These are phyloP conservation scores for Paramyrothecium sp. DNA, from an alignment of 2,329 filamentous ascomycete genomes.

Conservation along the genomic window DNA sequence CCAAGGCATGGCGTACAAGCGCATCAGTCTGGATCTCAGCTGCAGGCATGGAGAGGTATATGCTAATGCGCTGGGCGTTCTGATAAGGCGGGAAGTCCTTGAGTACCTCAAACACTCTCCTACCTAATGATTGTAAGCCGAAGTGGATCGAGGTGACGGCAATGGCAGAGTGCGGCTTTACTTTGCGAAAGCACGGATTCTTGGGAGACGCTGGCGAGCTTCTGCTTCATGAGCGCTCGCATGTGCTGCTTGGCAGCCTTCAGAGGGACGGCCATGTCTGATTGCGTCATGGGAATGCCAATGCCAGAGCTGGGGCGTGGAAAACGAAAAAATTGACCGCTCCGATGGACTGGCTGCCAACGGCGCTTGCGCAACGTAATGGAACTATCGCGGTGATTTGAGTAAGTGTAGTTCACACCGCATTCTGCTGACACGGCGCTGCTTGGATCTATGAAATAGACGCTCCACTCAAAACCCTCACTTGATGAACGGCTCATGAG, in stretches of 20 bases:
- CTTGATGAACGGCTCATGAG: background rate
- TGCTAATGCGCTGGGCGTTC: constrained; percentile 71
- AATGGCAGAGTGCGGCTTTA: constrained; percentile 40
- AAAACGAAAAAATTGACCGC: no score
- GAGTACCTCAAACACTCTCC: constrained; percentile 62
- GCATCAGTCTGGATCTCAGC: constrained; percentile 82
- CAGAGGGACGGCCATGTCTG: constrained; percentile 51
- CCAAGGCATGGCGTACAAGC: constrained; percentile 80
- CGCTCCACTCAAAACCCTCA: background rate
- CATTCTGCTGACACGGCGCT: no score
- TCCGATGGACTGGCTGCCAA: no score
- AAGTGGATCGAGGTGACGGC: background rate
- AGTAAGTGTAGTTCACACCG: no score
- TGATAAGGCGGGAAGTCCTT: constrained; percentile 71
- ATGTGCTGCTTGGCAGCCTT: constrained; percentile 74
- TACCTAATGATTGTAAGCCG: constrained; percentile 48
- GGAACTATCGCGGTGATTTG: no score
- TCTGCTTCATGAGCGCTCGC: constrained; percentile 66
- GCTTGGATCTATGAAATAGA: no score
- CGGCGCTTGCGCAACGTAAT: no score
- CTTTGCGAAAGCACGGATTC: constrained; percentile 69
- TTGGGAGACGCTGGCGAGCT: constrained; percentile 59
- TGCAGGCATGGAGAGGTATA: constrained; percentile 91
- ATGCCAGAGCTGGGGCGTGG: background rate
- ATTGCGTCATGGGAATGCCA: background rate